Evolutionary conservation across 306 rosid species (phyloP).

Genomic region (Begonia masoniana): DNA sequence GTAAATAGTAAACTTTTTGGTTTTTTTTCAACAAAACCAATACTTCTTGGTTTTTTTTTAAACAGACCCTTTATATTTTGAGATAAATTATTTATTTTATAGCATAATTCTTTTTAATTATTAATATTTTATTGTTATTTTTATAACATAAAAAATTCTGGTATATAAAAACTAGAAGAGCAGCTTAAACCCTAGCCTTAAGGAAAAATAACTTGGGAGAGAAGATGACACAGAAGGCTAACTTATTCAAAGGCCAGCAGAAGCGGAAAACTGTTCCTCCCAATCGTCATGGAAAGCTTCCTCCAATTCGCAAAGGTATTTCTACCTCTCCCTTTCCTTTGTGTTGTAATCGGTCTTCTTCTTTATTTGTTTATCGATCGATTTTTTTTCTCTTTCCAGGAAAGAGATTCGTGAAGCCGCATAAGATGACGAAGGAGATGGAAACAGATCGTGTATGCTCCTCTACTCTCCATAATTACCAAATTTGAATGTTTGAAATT

Average conservation of each 20-base stretch:
- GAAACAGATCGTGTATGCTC: constrained; percentile 68
- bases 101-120: no score
- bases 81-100: no score
- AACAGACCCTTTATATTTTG: no score
- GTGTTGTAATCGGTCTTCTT: neutral
- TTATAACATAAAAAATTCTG: no score
- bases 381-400: constrained; percentile 19
- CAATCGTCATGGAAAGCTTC: constrained; percentile 68
- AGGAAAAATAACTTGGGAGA: neutral
- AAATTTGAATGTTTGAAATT: neutral
- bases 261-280: constrained; percentile 66
- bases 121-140: no score
- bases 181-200: neutral
- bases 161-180: no score
- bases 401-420: constrained; percentile 61
- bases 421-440: constrained; percentile 58
- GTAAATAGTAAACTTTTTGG: no score
- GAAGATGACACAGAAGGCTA: constrained; percentile 64
- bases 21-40: no score
- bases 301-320: constrained; percentile 51
- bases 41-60: no score
- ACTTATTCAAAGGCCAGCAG: constrained; percentile 58
- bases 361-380: neutral
- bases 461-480: neutral
- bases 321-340: neutral